Evolutionary conservation across 306 rosid species (phyloP), one percentile per base, ranked within the genome.

Genomic region (Mimosa pudica): DNA sequence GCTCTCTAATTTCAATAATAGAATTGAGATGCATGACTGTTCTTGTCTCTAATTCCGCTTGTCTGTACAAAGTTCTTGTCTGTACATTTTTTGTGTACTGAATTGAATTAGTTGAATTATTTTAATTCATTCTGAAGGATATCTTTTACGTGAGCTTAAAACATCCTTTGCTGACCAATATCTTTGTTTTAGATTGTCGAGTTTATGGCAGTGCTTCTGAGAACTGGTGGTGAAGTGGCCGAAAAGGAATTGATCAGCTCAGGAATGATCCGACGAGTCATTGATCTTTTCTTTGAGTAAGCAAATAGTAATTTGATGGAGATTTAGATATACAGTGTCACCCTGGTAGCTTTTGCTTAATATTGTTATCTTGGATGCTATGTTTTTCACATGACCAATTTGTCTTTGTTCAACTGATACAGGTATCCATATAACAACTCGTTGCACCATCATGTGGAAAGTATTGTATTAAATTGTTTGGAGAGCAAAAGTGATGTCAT

Each of bases 211-310:
- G 99, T 96, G 81, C 85, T 96, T 80, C 80, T 93, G 81, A 91
- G 89, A 89, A 86, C 96, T 33, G 88, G 93, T 77, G 87, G 89
- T 78, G 97, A 84, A 78, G 84, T 90, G 47, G 98, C 97, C 61
- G 97, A 96, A 87, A 89, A 82, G n/a, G 99, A 91, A 85, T 86
- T 96, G 89, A 92, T 92, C 46, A 87, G 79, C 90, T 91, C 98
- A n/a, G 98, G 99, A 80, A 93, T 88, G 82, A 89, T 93, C 83
- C 85, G 18, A 77, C 93, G 92, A 57, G 87, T 96, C 83, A 88
- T 96, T 82, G 94, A 91, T 89, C 98, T 96, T 78, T 96, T 96
- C 89, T 96, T 96, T 36, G 97, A 96, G 99, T 96, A 90, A 88
- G 99, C 71, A 44, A 65, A 71, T 67, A 61, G 38, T 16, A 60